A percentile compares a stretch with the other conserved stretches of the same genome.
phyloP scores from a whole-genome alignment of 1,284 basidiomycete genomes.

The Sphaerobolus stellatus region DNA sequence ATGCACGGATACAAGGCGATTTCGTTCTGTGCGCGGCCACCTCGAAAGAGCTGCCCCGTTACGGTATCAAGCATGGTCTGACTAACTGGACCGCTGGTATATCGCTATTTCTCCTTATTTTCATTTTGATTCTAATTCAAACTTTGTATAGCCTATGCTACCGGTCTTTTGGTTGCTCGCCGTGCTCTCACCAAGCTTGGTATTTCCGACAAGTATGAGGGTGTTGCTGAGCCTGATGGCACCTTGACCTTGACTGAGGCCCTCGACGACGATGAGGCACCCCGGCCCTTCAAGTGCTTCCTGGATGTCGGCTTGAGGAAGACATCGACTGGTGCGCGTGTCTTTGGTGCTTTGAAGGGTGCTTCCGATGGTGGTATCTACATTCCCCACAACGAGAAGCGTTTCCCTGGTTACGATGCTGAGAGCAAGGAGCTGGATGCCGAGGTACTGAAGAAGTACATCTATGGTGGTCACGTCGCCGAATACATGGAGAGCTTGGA shows the following conservation, averaged over 20 bases:
- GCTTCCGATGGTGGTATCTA: slow-evolving; percentile 98
- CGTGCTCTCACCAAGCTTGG: slow-evolving; percentile 95
- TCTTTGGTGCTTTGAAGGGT: slow-evolving; percentile 99
- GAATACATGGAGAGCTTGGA: slow-evolving; percentile 99
- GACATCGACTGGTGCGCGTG: slow-evolving; percentile 96
- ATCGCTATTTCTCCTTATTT: slow-evolving; percentile 18
- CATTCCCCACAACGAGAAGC: slow-evolving; percentile 97
- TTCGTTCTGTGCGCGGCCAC: slow-evolving; percentile 86
- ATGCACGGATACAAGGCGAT: slow-evolving; percentile 97
- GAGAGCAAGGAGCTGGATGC: slow-evolving; percentile 94
- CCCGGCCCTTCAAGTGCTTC: slow-evolving; percentile 98
- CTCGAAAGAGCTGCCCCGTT: slow-evolving; percentile 91
- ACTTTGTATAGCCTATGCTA: slow-evolving; percentile 79
- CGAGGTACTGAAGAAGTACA: slow-evolving; percentile 97
- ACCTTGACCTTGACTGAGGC: slow-evolving; percentile 80
- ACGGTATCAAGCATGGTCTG: slow-evolving; percentile 97
- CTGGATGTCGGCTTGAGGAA: slow-evolving; percentile 98
- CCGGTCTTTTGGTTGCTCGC: slow-evolving; percentile 93
- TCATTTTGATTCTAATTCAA: neutral
- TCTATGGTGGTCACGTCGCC: slow-evolving; percentile 96
- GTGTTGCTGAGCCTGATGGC: slow-evolving; percentile 91
- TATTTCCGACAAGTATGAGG: slow-evolving; percentile 98
- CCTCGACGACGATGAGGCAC: slow-evolving; percentile 89
- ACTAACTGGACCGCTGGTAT: slow-evolving; percentile 97
- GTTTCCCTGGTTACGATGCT: slow-evolving; percentile 97